phyloP scores from a whole-genome alignment of 768 basidiomycete genomes.

The Phaeotremella skinneri region DNA sequence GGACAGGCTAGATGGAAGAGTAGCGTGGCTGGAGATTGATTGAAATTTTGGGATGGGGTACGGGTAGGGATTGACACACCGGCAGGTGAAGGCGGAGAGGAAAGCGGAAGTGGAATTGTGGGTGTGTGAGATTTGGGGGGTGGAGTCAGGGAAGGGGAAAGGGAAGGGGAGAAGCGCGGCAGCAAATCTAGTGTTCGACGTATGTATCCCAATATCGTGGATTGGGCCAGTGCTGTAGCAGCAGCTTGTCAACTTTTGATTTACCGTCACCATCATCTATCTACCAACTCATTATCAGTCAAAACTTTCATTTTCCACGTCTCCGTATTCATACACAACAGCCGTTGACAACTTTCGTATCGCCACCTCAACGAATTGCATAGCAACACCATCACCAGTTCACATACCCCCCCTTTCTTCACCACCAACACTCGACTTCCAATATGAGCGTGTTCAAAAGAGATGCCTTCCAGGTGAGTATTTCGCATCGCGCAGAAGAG shows the following conservation, averaged over 20 bases:
- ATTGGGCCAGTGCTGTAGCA: background rate
- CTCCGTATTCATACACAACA: too few species aligned
- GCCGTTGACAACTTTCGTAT: background rate
- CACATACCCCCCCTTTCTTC: background rate
- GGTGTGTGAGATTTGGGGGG: background rate
- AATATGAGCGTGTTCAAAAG: constrained; percentile 51
- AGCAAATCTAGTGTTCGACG: constrained; percentile 8
- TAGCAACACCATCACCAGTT: constrained; percentile 12
- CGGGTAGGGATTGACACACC: background rate
- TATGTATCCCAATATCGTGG: constrained; percentile 7
- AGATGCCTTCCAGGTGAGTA: constrained; percentile 40
- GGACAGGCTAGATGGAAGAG: too few species aligned
- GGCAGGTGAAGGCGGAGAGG: background rate
- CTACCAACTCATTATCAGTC: too few species aligned
- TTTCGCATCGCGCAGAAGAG: too few species aligned
- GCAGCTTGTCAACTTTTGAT: background rate
- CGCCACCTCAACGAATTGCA: background rate
- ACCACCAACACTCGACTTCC: constrained; percentile 8
- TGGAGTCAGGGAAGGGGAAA: background rate
- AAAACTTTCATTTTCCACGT: too few species aligned
- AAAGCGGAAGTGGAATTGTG: background rate
- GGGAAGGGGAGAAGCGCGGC: background rate
- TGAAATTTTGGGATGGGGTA: background rate
- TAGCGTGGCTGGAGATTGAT: too few species aligned
- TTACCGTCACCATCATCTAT: background rate